Evolutionary conservation across 306 rosid species (phyloP), one percentile per base, ranked within the genome.

Genomic region (Amphicarpaea edgeworthii): DNA sequence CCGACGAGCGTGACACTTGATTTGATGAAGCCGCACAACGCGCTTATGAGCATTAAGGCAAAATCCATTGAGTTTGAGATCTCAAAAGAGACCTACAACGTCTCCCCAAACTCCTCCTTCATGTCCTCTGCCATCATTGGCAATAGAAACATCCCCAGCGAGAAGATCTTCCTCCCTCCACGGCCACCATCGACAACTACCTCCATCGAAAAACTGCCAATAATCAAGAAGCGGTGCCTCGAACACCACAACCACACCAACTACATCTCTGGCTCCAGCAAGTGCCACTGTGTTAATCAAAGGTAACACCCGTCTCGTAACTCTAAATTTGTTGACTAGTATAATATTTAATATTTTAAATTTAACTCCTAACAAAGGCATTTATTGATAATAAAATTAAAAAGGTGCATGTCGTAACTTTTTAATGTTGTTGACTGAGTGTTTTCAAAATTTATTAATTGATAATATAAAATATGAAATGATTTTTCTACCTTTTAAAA

Each of bases 101-200:
- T 93, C 2, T 89, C 97, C 9, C 91, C 98, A 1, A 88, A 87
- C 83, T 91, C 96, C 0, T 91, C 98, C 16, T 91, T 93, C 73
- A 81, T 91, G 93, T 93, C 98, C 57, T 93, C 98, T 38, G 93
- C 93, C 5, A 88, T 91, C 42, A 93, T 93, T 54, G 98, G 97
- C 5, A 97, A 93, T 70, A 93, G 93, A 11, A 93, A 96, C 73
- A 96, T 93, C 42, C 86, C 97, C 1, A 91, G 91, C 85, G 97
- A 96, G 0, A 90, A 86, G 75, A 42, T 91, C 68, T 93, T 93
- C 64, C 30, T 91, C n/a, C 6, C 85, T 0, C 78, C 86, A n/a
- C n/a, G n/a, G n/a, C n/a, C n/a, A n/a, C n/a, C n/a, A n/a, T n/a
- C n/a, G 40, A 32, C 90, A 0, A 26, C 96, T 0, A 62, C 59